These are phyloP conservation scores for Staphylotrichum longicolle DNA, from an alignment of 495 filamentous ascomycete species.

Conservation along the genomic window DNA sequence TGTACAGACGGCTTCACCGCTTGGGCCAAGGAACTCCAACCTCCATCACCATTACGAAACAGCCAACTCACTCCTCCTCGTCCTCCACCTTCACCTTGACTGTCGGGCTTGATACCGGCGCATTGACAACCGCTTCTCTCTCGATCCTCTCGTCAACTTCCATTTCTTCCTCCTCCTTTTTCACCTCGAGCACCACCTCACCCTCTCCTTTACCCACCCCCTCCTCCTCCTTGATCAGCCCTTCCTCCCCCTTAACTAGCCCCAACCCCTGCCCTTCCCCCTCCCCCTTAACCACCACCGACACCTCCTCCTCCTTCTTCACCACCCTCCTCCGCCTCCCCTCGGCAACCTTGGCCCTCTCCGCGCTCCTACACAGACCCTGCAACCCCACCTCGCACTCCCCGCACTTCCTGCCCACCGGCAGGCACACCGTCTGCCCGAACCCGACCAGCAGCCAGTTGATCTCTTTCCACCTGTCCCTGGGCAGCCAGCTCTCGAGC, in stretches of 20 bases:
- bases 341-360: constrained; percentile 51
- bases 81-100: neutral
- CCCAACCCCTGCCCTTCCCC: neutral
- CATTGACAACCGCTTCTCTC: neutral
- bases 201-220: constrained; percentile 15
- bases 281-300: constrained; percentile 33
- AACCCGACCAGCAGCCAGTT: constrained; percentile 89
- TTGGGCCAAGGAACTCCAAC: no score
- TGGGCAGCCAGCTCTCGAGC: constrained; percentile 80
- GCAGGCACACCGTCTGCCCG: constrained; percentile 81
- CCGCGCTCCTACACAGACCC: constrained; percentile 74
- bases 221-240: constrained; percentile 29
- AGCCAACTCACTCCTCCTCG: neutral
- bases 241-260: constrained; percentile 27
- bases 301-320: constrained; percentile 27
- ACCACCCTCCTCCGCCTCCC: constrained; percentile 41
- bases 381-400: constrained; percentile 73
- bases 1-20: no score
- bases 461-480: constrained; percentile 89
- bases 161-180: constrained; percentile 7
- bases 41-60: no score
- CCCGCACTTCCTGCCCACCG: constrained; percentile 75
- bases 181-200: constrained; percentile 7
- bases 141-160: constrained; percentile 1
- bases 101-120: neutral